These are phyloP conservation scores for Dothidotthia symphoricarpi DNA, from an alignment of 2,329 filamentous ascomycete genomes.

Conservation along the genomic window DNA sequence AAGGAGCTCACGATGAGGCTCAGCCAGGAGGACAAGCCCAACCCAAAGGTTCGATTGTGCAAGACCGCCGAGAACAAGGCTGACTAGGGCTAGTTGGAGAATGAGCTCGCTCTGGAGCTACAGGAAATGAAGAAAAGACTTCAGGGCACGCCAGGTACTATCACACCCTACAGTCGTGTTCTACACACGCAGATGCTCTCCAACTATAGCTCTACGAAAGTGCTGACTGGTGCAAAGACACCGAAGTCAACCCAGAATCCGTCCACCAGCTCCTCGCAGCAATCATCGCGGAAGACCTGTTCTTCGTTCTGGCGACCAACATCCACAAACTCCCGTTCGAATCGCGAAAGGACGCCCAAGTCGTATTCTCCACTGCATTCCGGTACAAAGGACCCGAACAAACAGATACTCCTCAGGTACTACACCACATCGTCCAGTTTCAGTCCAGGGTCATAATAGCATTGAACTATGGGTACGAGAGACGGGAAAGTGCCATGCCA, in stretches of 20 bases:
- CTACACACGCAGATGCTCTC: not conserved
- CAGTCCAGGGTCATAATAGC: constrained; percentile 84
- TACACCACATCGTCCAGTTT: constrained; percentile 84
- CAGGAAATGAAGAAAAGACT: constrained; percentile 89
- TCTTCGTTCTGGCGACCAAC: constrained; percentile 77
- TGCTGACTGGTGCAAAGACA: constrained; percentile 58
- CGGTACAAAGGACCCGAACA: constrained; percentile 76
- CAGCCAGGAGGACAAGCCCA: constrained; percentile 54
- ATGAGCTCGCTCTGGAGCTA: constrained; percentile 83
- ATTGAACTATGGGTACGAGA: constrained; percentile 83
- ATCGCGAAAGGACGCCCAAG: constrained; percentile 90
- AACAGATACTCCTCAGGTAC: constrained; percentile 69
- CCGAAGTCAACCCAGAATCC: constrained; percentile 81
- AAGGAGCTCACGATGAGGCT: constrained; percentile 64
- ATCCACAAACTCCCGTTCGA: constrained; percentile 90
- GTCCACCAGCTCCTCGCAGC: constrained; percentile 81
- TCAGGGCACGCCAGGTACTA: constrained; percentile 83
- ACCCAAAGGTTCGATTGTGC: constrained; percentile 52
- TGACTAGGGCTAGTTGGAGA: constrained; percentile 61
- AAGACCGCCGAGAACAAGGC: constrained; percentile 5
- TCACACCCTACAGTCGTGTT: not conserved
- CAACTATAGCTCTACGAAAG: no score
- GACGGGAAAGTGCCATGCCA: constrained; percentile 86
- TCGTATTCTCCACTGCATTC: constrained; percentile 93
- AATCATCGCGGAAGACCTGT: constrained; percentile 84